Percentiles rank a stretch among this genome's conserved stretches.
Evolutionary conservation across 2,329 filamentous ascomycete species (phyloP).

Genomic region (Penicillium sp.): DNA sequence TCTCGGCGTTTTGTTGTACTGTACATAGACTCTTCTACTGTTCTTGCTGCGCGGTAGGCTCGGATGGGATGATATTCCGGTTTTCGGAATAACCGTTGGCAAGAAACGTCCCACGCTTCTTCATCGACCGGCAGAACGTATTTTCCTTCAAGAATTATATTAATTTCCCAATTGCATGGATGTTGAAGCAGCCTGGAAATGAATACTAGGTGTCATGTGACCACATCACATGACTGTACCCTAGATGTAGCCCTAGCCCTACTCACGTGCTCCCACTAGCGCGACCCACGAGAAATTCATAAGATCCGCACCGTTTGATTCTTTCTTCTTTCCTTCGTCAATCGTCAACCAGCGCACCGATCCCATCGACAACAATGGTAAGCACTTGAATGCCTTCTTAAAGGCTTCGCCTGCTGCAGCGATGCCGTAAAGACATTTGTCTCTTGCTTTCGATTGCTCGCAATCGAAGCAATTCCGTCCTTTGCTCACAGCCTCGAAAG

Average conservation of each 20-base stretch:
- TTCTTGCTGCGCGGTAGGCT: not conserved
- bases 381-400: slow-evolving; percentile 51
- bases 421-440: slow-evolving; percentile 24
- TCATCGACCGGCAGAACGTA: not conserved
- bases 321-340: slow-evolving; percentile 37
- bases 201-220: not conserved
- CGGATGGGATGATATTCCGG: slow-evolving; percentile 11
- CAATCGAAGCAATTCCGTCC: slow-evolving; percentile 40
- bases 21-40: slow-evolving; percentile 5
- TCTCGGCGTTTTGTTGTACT: slow-evolving; percentile 11
- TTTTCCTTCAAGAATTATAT: not conserved
- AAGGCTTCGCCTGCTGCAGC: slow-evolving; percentile 25
- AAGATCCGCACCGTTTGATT: slow-evolving; percentile 25
- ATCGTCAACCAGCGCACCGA: slow-evolving; percentile 51
- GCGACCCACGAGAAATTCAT: slow-evolving; percentile 35
- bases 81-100: not conserved
- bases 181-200: not conserved
- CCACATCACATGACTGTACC: not conserved
- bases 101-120: not conserved
- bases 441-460: slow-evolving; percentile 27
- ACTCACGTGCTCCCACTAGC: slow-evolving; percentile 29
- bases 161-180: not conserved
- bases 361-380: slow-evolving; percentile 61
- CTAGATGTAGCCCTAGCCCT: slow-evolving; percentile 17
- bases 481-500: slow-evolving; percentile 30